These are phyloP conservation scores for Lachnellula subtilissima DNA, from an alignment of 2,329 filamentous ascomycete species.

Conservation along the genomic window DNA sequence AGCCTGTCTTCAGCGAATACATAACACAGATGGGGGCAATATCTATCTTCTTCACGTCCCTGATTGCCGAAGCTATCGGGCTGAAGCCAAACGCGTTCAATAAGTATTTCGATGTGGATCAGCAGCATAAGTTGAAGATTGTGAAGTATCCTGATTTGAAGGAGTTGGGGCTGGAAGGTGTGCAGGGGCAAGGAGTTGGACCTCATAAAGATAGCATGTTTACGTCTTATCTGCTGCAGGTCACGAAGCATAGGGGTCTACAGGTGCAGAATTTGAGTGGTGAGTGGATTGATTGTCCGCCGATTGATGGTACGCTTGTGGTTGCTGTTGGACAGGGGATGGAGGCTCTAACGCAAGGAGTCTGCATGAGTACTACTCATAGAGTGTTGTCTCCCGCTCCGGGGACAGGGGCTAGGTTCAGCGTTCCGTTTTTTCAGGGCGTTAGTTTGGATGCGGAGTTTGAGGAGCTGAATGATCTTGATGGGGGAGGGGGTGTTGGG, in stretches of 20 bases:
- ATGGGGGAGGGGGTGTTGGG: constrained; percentile 35
- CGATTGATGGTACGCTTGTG: constrained; percentile 70
- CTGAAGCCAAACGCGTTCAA: constrained; percentile 66
- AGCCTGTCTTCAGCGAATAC: constrained; percentile 65
- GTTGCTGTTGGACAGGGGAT: constrained; percentile 85
- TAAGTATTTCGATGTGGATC: constrained; percentile 66
- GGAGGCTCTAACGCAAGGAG: constrained; percentile 78
- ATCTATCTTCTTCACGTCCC: constrained; percentile 67
- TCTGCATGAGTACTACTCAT: constrained; percentile 78
- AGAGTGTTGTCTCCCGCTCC: constrained; percentile 69
- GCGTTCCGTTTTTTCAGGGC: constrained; percentile 84
- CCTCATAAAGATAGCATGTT: constrained; percentile 86
- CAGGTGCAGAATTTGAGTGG: constrained; percentile 79
- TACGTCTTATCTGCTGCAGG: constrained; percentile 75
- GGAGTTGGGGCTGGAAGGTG: constrained; percentile 46
- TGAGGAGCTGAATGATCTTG: constrained; percentile 41
- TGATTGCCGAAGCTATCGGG: constrained; percentile 80
- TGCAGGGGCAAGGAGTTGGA: constrained; percentile 58
- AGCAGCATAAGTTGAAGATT: constrained; percentile 85
- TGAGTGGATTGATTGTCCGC: constrained; percentile 77
- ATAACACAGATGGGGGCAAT: constrained; percentile 70
- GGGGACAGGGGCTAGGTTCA: constrained; percentile 68
- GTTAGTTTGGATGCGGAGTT: constrained; percentile 75
- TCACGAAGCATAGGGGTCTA: constrained; percentile 67
- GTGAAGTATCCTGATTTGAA: constrained; percentile 75